Conservation (phyloP, 129 eudicot genomes). For the Pseudognaphalium luteoalbum region DNA sequence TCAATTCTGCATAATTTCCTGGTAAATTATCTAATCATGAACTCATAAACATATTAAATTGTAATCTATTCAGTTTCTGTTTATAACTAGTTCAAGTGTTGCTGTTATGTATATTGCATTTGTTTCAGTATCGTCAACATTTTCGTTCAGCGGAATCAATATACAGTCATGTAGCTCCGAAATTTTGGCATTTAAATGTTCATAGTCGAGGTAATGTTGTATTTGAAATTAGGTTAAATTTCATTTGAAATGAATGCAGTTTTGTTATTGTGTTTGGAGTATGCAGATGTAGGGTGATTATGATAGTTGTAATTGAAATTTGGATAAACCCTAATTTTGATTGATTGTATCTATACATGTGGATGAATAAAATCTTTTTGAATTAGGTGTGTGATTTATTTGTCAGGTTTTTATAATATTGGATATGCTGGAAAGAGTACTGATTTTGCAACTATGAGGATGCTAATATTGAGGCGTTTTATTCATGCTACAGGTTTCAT, state of each 20-base stretch:
- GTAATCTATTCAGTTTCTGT: not conserved
- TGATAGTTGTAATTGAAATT: not conserved
- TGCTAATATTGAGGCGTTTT: slow-evolving; percentile 43
- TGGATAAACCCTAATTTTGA: slow-evolving; percentile 22
- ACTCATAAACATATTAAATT: not conserved
- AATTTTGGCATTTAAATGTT: slow-evolving; percentile 20
- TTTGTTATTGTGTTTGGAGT: not conserved
- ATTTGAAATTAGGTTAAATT: not conserved
- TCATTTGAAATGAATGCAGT: not conserved
- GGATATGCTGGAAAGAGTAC: slow-evolving; percentile 31
- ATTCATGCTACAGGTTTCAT: slow-evolving; percentile 87
- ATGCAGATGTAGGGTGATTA: slow-evolving; percentile 1
- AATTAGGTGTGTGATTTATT: slow-evolving; percentile 19
- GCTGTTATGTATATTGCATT: not conserved
- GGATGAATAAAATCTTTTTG: slow-evolving; percentile 10
- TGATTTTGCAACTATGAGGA: slow-evolving; percentile 38
- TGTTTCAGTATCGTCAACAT: slow-evolving; percentile 37
- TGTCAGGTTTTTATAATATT: slow-evolving; percentile 41
- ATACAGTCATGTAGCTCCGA: slow-evolving; percentile 23
- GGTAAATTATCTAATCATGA: not conserved
- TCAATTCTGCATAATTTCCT: not conserved
- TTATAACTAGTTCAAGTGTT: slow-evolving; percentile 14
- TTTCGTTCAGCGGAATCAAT: slow-evolving; percentile 29
- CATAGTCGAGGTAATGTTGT: slow-evolving; percentile 28
- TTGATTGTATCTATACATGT: not conserved